These are phyloP conservation scores for Ruellia speciosa DNA, from an alignment of 305 asterid species.

Conservation along the genomic window DNA sequence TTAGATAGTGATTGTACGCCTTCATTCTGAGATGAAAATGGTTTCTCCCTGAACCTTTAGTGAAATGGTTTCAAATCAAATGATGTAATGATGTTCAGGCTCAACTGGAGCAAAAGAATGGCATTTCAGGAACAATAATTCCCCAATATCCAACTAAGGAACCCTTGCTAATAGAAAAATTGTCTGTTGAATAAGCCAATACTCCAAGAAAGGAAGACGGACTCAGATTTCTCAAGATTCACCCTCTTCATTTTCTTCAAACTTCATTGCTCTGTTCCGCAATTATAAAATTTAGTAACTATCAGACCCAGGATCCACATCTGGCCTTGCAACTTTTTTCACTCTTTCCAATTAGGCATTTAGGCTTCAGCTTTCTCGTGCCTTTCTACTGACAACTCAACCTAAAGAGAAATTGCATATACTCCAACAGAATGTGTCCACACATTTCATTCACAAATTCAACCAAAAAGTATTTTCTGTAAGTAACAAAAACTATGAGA, in stretches of 20 bases:
- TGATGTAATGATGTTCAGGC: too few relatives aligned
- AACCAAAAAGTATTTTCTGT: neutral
- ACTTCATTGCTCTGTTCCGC: neutral
- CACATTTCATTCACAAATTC: neutral
- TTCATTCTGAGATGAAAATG: neutral
- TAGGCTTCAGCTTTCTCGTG: conserved; percentile 6
- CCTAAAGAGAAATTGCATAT: neutral
- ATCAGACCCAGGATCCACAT: neutral
- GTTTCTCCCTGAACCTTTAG: neutral
- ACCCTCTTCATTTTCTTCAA: neutral
- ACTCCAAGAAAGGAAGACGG: neutral
- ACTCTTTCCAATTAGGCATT: conserved; percentile 8
- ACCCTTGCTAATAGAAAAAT: neutral
- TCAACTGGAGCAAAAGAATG: neutral
- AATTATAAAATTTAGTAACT: conserved; percentile 5
- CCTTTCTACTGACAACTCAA: neutral
- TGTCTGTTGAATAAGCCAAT: neutral
- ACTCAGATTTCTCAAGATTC: neutral
- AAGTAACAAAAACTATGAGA: neutral
- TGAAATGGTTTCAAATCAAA: neutral
- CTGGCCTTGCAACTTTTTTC: neutral
- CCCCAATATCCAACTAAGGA: neutral
- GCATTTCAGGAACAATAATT: neutral
- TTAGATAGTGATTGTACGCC: neutral
- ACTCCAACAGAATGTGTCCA: neutral